Conservation (phyloP, 2,329 filamentous ascomycete species). For the Calonectria pauciramosa region DNA sequence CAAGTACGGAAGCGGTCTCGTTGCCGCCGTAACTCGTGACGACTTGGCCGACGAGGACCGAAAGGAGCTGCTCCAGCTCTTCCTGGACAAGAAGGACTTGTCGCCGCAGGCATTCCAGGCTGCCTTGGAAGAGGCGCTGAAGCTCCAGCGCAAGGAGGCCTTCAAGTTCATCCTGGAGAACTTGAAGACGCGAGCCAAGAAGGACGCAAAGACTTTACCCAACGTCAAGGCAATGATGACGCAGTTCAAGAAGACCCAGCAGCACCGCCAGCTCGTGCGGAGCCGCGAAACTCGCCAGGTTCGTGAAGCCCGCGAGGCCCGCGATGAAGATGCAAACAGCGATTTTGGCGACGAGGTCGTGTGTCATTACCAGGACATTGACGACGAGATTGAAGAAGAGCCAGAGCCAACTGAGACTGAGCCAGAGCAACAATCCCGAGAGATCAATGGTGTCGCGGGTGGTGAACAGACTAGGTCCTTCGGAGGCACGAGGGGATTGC, state of each 20-base stretch:
- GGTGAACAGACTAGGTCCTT: constrained; percentile 9
- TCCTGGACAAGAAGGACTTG: constrained; percentile 17
- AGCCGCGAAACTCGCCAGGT: background rate
- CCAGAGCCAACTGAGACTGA: background rate
- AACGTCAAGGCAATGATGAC: constrained; percentile 29
- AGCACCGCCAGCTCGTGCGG: background rate
- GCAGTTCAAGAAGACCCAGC: constrained; percentile 22
- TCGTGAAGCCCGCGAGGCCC: background rate
- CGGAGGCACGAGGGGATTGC: constrained; percentile 7
- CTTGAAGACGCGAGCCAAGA: constrained; percentile 13
- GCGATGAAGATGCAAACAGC: constrained; percentile 23
- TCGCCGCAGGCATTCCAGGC: constrained; percentile 23
- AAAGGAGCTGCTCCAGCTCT: constrained; percentile 19
- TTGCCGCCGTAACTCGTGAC: constrained; percentile 23
- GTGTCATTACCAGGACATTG: constrained; percentile 27
- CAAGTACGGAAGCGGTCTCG: constrained; percentile 29
- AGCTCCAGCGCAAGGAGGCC: constrained; percentile 28
- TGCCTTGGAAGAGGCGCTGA: constrained; percentile 23
- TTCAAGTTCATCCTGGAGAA: constrained; percentile 24
- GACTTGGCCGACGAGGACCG: constrained; percentile 9
- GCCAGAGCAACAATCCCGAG: background rate
- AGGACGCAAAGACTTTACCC: constrained; percentile 19
- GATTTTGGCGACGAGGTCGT: constrained; percentile 29
- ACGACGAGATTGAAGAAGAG: constrained; percentile 21
- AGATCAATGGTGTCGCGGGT: background rate